phyloP scores from a whole-genome alignment of 768 basidiomycete species.

The Hericium coralloides region DNA sequence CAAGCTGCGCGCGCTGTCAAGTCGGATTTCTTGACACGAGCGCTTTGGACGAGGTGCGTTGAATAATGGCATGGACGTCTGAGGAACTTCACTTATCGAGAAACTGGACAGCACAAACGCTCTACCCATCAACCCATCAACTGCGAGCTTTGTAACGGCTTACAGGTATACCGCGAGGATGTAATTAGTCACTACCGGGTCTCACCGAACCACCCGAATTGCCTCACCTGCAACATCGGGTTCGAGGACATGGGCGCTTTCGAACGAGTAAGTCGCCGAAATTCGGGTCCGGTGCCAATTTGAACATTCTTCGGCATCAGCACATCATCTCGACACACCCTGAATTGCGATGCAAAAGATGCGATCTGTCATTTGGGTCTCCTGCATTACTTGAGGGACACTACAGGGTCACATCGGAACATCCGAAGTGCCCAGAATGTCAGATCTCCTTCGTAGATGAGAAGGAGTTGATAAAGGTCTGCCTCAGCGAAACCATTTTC shows the following conservation, averaged over 20 bases:
- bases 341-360: constrained; percentile 3
- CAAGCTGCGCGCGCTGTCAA: background rate
- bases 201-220: constrained; percentile 6
- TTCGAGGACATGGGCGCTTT: constrained; percentile 8
- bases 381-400: constrained; percentile 6
- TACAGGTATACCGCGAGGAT: constrained; percentile 10
- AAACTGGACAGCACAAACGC: constrained; percentile 21
- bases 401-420: constrained; percentile 25
- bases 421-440: constrained; percentile 38
- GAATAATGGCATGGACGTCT: background rate
- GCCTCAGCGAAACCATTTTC: constrained; percentile 11
- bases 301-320: background rate
- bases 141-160: constrained; percentile 8
- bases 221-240: constrained; percentile 8
- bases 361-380: constrained; percentile 7
- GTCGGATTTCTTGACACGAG: constrained; percentile 29
- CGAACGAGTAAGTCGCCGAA: constrained; percentile 3
- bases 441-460: constrained; percentile 32
- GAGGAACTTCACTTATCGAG: background rate
- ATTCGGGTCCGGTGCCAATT: background rate
- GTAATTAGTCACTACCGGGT: constrained; percentile 7
- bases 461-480: constrained; percentile 28
- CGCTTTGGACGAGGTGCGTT: background rate
- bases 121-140: constrained; percentile 9
- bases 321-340: constrained; percentile 7